Evolutionary conservation across 176 grass and related monocot genomes (phyloP).

Genomic region (Oryza coarctata): DNA sequence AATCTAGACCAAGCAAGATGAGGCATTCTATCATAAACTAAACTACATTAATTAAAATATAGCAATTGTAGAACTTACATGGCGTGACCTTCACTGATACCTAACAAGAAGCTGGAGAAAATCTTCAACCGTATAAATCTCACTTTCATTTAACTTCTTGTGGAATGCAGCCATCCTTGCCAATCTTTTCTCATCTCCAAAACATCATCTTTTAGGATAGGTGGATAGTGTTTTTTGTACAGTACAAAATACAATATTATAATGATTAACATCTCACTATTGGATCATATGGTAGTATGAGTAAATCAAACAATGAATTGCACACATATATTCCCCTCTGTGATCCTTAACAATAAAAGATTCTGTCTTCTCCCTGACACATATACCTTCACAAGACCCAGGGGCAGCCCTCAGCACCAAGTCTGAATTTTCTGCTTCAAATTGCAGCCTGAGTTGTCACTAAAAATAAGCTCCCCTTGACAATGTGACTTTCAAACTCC

Average conservation of each 20-base stretch:
- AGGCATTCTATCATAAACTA: slow-evolving; percentile 31
- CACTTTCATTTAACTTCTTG: slow-evolving; percentile 69
- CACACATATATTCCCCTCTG: slow-evolving; percentile 76
- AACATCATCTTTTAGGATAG: slow-evolving; percentile 81
- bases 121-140: slow-evolving; percentile 83
- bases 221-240: slow-evolving; percentile 97
- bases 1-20: slow-evolving; percentile 51
- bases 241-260: slow-evolving; percentile 53
- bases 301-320: slow-evolving; percentile 16
- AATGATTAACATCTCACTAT: slow-evolving; percentile 20
- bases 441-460: slow-evolving; percentile 96
- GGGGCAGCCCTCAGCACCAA: slow-evolving; percentile 69
- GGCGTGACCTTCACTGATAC: slow-evolving; percentile 67
- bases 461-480: slow-evolving; percentile 92
- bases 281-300: slow-evolving; percentile 19
- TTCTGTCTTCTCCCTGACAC: slow-evolving; percentile 89
- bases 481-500: slow-evolving; percentile 72
- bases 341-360: slow-evolving; percentile 93
- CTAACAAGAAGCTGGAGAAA: slow-evolving; percentile 88
- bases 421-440: slow-evolving; percentile 90
- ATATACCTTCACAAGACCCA: slow-evolving; percentile 71
- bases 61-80: slow-evolving; percentile 49
- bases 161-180: slow-evolving; percentile 94
- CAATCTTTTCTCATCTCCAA: slow-evolving; percentile 95
- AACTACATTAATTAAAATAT: slow-evolving; percentile 20